Evolutionary conservation across 768 basidiomycete genomes (phyloP).

Genomic region (Agrocybe chaxingu): DNA sequence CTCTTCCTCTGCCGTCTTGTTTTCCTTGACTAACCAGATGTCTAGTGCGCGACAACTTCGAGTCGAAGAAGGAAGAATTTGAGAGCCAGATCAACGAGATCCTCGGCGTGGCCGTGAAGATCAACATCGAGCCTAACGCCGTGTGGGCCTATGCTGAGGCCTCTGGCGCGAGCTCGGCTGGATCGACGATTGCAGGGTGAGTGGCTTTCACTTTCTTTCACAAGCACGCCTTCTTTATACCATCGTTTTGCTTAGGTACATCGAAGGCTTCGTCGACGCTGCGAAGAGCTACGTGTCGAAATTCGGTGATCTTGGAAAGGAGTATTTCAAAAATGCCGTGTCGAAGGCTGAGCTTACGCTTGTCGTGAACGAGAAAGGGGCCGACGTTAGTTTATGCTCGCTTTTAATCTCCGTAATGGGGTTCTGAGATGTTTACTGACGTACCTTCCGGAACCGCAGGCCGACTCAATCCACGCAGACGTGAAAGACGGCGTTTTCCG

Average conservation of each 20-base stretch:
- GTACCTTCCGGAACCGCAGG: constrained; percentile 13
- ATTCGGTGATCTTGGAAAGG: constrained; percentile 32
- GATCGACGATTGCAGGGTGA: constrained; percentile 23
- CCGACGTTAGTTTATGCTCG: constrained; percentile 15
- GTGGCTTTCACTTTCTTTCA: background rate
- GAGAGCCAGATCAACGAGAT: constrained; percentile 28
- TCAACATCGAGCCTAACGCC: constrained; percentile 33
- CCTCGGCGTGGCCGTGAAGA: constrained; percentile 23
- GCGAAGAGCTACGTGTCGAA: constrained; percentile 26
- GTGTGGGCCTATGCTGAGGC: constrained; percentile 32
- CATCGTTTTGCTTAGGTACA: constrained; percentile 23
- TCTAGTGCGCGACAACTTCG: constrained; percentile 37
- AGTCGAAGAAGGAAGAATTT: constrained; percentile 29
- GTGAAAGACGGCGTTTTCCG: constrained; percentile 37
- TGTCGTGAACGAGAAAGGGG: constrained; percentile 29
- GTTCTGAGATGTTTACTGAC: too few relatives aligned
- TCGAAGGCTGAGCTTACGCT: constrained; percentile 29
- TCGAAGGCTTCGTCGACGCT: constrained; percentile 31
- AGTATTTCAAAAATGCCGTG: constrained; percentile 36
- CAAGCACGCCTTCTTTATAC: background rate
- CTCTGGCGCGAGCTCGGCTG: constrained; percentile 18
- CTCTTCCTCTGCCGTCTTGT: too few relatives aligned
- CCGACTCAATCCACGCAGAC: constrained; percentile 27
- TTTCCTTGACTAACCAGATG: too few relatives aligned
- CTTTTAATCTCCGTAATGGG: background rate